Evolutionary conservation across 495 filamentous ascomycete species (phyloP).

Genomic region (Penicillium ochrochloron): DNA sequence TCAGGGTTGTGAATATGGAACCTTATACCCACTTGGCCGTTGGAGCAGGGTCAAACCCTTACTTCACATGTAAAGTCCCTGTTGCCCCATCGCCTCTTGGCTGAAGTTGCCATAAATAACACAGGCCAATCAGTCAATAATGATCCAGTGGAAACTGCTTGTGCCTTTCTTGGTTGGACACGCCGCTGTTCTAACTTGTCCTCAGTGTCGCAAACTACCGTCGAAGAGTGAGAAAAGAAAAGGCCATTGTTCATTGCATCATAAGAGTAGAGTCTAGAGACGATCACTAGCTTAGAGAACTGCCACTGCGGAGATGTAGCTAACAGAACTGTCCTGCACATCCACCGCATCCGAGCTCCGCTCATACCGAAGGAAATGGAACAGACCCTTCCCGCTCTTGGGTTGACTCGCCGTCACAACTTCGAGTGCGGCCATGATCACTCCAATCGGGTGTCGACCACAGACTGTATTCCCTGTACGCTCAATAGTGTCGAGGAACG

Average conservation of each 20-base stretch:
- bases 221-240: not conserved
- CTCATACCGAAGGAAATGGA: constrained; percentile 90
- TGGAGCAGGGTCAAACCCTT: not conserved
- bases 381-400: constrained; percentile 59
- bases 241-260: not conserved
- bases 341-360: constrained; percentile 78
- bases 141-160: not conserved
- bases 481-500: constrained; percentile 69
- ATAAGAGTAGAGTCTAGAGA: not conserved
- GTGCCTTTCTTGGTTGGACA: not conserved
- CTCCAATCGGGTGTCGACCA: constrained; percentile 92
- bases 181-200: not conserved
- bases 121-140: not conserved
- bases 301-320: constrained; percentile 70
- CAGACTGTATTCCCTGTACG: constrained; percentile 91
- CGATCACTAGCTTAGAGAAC: constrained; percentile 34
- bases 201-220: not conserved
- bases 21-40: constrained; percentile 1
- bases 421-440: constrained; percentile 89
- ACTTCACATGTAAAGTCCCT: not conserved
- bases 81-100: not conserved
- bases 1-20: not conserved
- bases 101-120: not conserved
- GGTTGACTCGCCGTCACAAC: constrained; percentile 39
- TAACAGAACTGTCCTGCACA: constrained; percentile 84